phyloP scores from a whole-genome alignment of 2,329 filamentous ascomycete genomes.

The Xylariaceae sp. region DNA sequence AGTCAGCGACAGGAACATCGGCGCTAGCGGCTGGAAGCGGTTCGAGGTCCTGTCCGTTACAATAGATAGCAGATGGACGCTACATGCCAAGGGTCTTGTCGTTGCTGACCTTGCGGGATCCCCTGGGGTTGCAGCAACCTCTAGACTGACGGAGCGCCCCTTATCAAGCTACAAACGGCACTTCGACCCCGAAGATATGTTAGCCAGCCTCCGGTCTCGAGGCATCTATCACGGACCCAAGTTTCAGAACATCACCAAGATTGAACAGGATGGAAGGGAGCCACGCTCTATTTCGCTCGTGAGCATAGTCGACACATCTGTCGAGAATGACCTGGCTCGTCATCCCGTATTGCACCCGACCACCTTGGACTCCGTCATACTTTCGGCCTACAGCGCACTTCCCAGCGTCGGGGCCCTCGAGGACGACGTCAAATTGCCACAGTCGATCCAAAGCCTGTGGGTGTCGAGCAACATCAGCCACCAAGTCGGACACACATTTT shows the following conservation, averaged over 20 bases:
- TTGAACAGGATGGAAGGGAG: neutral
- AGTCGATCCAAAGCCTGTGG: constrained; percentile 14
- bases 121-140: too few relatives aligned
- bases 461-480: constrained; percentile 17
- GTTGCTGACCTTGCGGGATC: neutral
- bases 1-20: neutral
- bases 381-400: constrained; percentile 14
- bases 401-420: constrained; percentile 11
- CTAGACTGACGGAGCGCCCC: neutral
- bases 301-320: too few relatives aligned
- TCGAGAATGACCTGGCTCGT: too few relatives aligned
- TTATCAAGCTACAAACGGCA: constrained; percentile 5
- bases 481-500: constrained; percentile 7
- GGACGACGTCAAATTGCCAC: constrained; percentile 7
- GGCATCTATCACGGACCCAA: constrained; percentile 26
- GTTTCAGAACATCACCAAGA: constrained; percentile 25
- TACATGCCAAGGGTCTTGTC: constrained; percentile 18
- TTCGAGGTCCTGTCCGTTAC: constrained; percentile 16
- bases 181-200: constrained; percentile 25
- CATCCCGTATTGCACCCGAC: constrained; percentile 29
- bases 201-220: constrained; percentile 10
- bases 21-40: constrained; percentile 3
- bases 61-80: constrained; percentile 14
- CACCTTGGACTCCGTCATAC: constrained; percentile 29
- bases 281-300: constrained; percentile 1